These are phyloP conservation scores for Smallanthus sonchifolius DNA, from an alignment of 129 eudicot species.

Conservation along the genomic window DNA sequence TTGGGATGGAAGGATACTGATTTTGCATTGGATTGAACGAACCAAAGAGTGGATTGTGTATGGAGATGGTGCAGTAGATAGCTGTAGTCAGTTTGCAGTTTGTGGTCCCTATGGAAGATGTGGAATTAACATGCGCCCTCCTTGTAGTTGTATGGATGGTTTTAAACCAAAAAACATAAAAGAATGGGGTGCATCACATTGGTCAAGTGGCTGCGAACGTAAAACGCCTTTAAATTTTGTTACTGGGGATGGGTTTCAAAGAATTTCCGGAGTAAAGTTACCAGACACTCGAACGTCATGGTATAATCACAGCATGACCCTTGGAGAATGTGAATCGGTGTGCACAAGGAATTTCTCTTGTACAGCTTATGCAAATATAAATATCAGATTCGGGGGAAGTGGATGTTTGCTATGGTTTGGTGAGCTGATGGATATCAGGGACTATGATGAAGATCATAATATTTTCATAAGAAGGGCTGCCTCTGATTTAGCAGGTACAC, in stretches of 20 bases:
- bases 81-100: slow-evolving; percentile 29
- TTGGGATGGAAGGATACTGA: slow-evolving; percentile 6
- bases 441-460: slow-evolving; percentile 5
- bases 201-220: slow-evolving; percentile 36
- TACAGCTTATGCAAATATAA: slow-evolving; percentile 16
- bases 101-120: slow-evolving; percentile 40
- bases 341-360: slow-evolving; percentile 33
- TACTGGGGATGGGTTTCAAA: slow-evolving; percentile 21
- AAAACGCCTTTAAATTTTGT: slow-evolving; percentile 19
- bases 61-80: background rate
- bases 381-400: slow-evolving; percentile 21
- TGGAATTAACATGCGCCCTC: background rate
- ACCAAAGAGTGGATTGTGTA: slow-evolving; percentile 19
- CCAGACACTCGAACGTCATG: slow-evolving; percentile 31
- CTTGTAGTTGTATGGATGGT: slow-evolving; percentile 30
- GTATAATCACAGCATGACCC: slow-evolving; percentile 32
- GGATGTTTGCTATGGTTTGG: slow-evolving; percentile 42
- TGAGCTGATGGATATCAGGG: slow-evolving; percentile 25
- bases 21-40: slow-evolving; percentile 15
- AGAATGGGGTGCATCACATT: slow-evolving; percentile 16
- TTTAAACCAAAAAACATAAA: slow-evolving; percentile 14
- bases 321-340: slow-evolving; percentile 24
- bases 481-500: slow-evolving; percentile 32
- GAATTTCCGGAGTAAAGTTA: slow-evolving; percentile 16
- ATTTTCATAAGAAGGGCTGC: slow-evolving; percentile 29